phyloP scores from a whole-genome alignment of 2,329 filamentous ascomycete genomes.

The Cytospora leucostoma region DNA sequence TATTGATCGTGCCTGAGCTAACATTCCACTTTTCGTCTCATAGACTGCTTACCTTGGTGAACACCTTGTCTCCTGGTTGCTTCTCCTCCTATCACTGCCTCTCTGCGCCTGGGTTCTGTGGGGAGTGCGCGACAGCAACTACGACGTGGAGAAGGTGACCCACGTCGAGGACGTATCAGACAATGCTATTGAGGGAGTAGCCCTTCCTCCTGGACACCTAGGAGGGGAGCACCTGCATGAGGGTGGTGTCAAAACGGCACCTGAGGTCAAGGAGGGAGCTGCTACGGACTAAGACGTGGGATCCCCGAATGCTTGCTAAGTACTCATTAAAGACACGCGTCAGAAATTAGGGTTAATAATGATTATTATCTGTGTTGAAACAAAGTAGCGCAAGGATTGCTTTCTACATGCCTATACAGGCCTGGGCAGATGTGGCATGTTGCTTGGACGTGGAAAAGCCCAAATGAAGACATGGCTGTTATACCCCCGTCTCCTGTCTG shows the following conservation, averaged over 20 bases:
- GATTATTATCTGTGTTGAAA: no score
- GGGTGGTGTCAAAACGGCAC: background rate
- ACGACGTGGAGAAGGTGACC: conserved; percentile 31
- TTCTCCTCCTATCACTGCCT: conserved; percentile 31
- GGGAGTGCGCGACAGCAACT: conserved; percentile 32
- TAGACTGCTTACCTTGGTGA: conserved; percentile 33
- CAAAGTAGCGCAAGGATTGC: no score
- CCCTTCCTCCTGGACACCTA: conserved; percentile 23
- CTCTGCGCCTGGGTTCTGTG: conserved; percentile 30
- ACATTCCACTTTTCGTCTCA: background rate
- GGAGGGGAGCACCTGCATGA: conserved; percentile 19
- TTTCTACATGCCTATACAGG: no score
- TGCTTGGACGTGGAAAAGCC: no score
- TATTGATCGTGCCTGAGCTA: background rate
- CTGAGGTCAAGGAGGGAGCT: conserved; percentile 12
- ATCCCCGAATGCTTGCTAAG: background rate
- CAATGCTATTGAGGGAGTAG: conserved; percentile 15
- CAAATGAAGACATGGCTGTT: no score
- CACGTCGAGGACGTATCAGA: conserved; percentile 28
- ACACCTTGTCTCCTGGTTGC: conserved; percentile 32
- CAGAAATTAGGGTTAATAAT: no score
- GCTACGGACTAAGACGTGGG: background rate
- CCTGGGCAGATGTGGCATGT: no score
- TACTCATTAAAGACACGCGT: no score
- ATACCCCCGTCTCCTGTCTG: conserved; percentile 5